phyloP scores from a whole-genome alignment of 306 rosid species.

The Gastrolobium bilobum region DNA sequence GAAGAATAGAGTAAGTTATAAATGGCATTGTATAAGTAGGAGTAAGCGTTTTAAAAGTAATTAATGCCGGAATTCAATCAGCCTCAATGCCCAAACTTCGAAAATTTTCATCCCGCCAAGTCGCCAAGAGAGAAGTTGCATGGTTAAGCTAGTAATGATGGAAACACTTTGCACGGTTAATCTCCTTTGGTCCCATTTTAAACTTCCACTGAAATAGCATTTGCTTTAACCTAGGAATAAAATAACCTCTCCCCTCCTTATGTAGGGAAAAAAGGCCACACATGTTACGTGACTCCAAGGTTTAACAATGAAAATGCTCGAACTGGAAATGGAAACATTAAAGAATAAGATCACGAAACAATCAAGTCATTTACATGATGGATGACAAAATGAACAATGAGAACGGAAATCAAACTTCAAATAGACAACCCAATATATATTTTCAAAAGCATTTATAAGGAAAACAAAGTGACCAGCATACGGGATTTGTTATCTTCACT shows the following conservation, averaged over 20 bases:
- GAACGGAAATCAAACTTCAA: slow-evolving; percentile 37
- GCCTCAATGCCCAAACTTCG: not conserved
- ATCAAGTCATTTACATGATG: slow-evolving; percentile 34
- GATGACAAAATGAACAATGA: slow-evolving; percentile 11
- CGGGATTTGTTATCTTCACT: slow-evolving; percentile 46
- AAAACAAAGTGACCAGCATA: slow-evolving; percentile 35
- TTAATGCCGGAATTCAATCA: not conserved
- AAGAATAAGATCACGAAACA: slow-evolving; percentile 35
- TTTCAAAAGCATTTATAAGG: slow-evolving; percentile 37
- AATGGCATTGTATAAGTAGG: too few species aligned
- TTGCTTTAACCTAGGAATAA: not conserved
- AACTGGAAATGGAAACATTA: not conserved
- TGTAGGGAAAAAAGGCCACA: not conserved
- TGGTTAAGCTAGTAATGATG: not conserved
- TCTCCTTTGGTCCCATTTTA: not conserved
- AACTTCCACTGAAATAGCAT: not conserved
- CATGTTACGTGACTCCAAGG: not conserved
- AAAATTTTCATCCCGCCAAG: not conserved
- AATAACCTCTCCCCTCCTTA: not conserved
- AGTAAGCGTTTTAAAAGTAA: too few species aligned
- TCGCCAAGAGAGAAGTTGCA: not conserved
- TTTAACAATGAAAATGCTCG: not conserved
- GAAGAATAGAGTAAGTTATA: too few species aligned
- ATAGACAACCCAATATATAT: slow-evolving; percentile 47
- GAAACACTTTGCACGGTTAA: too few species aligned